phyloP scores from a whole-genome alignment of 768 basidiomycete genomes.

The Lactifluus volemus region DNA sequence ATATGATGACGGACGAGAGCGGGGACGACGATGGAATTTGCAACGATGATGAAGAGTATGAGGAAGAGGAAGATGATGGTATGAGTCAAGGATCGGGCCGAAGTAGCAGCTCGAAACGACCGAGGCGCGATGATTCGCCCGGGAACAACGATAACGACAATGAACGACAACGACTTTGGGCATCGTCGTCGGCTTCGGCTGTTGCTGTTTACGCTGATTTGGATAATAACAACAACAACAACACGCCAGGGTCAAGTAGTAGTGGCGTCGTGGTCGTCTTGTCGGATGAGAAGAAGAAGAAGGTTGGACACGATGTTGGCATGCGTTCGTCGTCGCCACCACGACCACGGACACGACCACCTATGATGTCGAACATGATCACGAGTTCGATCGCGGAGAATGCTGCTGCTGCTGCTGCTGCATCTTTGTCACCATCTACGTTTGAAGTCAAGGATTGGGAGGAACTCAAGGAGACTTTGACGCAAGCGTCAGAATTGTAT shows the following conservation, averaged over 20 bases:
- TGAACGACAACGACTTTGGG: too few species aligned
- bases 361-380: conserved; percentile 5
- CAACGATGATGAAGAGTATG: not conserved
- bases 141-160: not conserved
- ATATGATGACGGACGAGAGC: not conserved
- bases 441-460: conserved; percentile 48
- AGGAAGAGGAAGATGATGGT: not conserved
- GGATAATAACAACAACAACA: too few species aligned
- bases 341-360: not conserved
- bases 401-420: not conserved
- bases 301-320: too few species aligned
- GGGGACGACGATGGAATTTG: not conserved
- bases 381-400: conserved; percentile 18
- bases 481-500: conserved; percentile 46
- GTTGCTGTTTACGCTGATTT: too few species aligned
- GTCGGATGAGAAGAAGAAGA: too few species aligned
- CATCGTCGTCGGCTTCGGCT: not conserved
- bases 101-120: conserved; percentile 21
- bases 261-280: not conserved
- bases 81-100: conserved; percentile 20
- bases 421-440: not conserved
- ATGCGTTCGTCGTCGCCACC: too few species aligned
- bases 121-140: conserved; percentile 21
- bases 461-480: conserved; percentile 51
- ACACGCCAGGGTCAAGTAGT: too few species aligned